Base-by-base conservation (phyloP, 805 yeast species). In the Wickerhamiella slavikovae region DNA sequence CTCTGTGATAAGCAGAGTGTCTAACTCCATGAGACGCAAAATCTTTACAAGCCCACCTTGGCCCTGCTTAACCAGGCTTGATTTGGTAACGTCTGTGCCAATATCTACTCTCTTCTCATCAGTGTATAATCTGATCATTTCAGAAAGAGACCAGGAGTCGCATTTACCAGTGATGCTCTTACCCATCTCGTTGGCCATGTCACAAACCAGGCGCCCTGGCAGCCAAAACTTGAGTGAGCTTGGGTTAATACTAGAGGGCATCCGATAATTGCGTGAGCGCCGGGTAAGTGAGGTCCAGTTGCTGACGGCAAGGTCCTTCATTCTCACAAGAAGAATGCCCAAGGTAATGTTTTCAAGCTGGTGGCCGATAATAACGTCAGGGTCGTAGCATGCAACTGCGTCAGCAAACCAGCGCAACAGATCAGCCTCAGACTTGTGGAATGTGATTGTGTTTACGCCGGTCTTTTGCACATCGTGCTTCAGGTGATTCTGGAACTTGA, bases 131-230 rank as follows among this genome's bases (percentile, higher is more conserved):
- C 68, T 72, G 41, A 70, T 74, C 96, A 89, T 89, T 51, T 89
- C 98, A 10, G 76, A 61, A 33, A 89, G 58, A 35, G 79, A 91
- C 94, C 93, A 89, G 12, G 85, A 76, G 50, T 80, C 92, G 54
- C 96, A 89, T 48, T 82, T 80, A 4, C 74, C 58, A 3, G 94
- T 80, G 37, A 85, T 58, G 0, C 95, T 83, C 48, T 76, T 89
- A 28, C 96, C 98, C 70, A 83, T 66, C 44, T 80, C 93, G 51
- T 89, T 89, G 29, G 85, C 80, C 45, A 89, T 69, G 52, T 89
- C 98, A 62, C 94, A 79, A 27, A 85, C 44, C 32, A 89, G 61
- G 41, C 98, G 64, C 22, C 98, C 98, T 22, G 82, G 68, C 44
- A 74, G 64, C 14, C 79, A 63, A 32, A 78, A 82, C 29, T 75